These are phyloP conservation scores for Ophiocordyceps sinensis DNA, from an alignment of 2,329 filamentous ascomycete species.

Conservation along the genomic window DNA sequence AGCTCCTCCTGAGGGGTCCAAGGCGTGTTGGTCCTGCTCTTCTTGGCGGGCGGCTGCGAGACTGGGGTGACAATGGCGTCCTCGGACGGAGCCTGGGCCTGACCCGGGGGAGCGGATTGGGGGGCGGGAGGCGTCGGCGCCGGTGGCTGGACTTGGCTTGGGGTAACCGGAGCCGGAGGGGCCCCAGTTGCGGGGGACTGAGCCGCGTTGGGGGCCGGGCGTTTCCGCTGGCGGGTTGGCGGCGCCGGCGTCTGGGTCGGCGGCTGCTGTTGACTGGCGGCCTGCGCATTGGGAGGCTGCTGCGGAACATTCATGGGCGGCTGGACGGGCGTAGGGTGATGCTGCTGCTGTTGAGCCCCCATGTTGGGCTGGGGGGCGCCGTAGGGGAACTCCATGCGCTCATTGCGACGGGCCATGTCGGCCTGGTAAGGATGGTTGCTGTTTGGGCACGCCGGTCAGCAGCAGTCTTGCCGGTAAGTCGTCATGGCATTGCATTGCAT, in stretches of 20 bases:
- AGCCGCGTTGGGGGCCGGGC: conserved; percentile 22
- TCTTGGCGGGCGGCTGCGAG: conserved; percentile 55
- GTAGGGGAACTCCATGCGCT: conserved; percentile 29
- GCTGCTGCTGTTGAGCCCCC: conserved; percentile 20
- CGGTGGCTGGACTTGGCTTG: conserved; percentile 18
- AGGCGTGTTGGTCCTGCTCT: conserved; percentile 94
- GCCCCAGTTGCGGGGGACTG: conserved; percentile 22
- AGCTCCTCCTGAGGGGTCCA: conserved; percentile 95
- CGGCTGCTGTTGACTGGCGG: conserved; percentile 19
- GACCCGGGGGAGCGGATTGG: conserved; percentile 14
- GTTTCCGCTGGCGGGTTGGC: conserved; percentile 25
- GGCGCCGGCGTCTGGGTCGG: conserved; percentile 24
- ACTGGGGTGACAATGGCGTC: conserved; percentile 15
- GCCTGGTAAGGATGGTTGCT: conserved; percentile 34
- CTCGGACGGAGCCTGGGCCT: conserved; percentile 14
- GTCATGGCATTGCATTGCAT: conserved; percentile 12
- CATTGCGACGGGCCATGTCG: conserved; percentile 32
- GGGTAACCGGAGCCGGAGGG: conserved; percentile 16
- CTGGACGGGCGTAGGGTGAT: conserved; percentile 24
- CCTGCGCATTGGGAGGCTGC: conserved; percentile 16
- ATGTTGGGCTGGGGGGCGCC: conserved; percentile 24
- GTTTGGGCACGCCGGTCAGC: conserved; percentile 14
- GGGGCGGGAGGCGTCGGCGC: conserved; percentile 14
- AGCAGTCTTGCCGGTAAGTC: conserved; percentile 13
- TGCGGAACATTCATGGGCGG: conserved; percentile 30